Evolutionary conservation across 2,329 filamentous ascomycete species (phyloP), one percentile per base, ranked within the genome.

Genomic region (Allantophomopsis cytisporea): DNA sequence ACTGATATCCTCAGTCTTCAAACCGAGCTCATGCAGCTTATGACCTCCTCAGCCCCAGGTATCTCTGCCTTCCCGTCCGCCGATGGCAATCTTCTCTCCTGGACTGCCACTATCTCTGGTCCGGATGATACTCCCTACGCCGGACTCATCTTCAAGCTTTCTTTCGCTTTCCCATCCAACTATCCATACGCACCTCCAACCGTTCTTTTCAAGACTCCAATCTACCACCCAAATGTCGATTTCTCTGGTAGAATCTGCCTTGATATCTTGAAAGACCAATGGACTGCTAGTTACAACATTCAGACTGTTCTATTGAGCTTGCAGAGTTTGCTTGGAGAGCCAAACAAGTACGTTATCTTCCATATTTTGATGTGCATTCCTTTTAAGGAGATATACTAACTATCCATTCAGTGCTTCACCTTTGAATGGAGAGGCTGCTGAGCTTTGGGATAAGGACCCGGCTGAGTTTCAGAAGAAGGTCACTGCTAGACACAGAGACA

Each of bases 141-240:
- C 31, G 77, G 77, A 48, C 74, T 96, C 39, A 84, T 76, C 36
- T 82, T 98, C 65, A 96, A 95, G 68, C 83, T 98, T 50, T 82
- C 79, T 50, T 89, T 98, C 58, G 71, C 77, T 36, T 98, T 96
- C 63, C 87, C 89, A 7, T 68, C 74, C 52, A 94, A 89, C 65
- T 98, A 98, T 59, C 91, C 91, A 8, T 95, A 95, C 60, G 75
- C 80, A 2, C 76, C 91, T 16, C 91, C 91, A 1, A 86, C 82
- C 2, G 91, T 98, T 14, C 73, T 94, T 43, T 98, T 95, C 77
- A 94, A 88, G 68, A 98, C 93, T 6, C 91, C 91, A 31, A 95
- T 98, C 63, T 98, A 96, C 69, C 91, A 98, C 62, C 91, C 91
- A 39, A 98, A 98, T 54, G 85, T 98, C 51, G 91, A 98, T 65